These are phyloP conservation scores for Boletus sp. DNA, from an alignment of 768 basidiomycete genomes.

Conservation along the genomic window DNA sequence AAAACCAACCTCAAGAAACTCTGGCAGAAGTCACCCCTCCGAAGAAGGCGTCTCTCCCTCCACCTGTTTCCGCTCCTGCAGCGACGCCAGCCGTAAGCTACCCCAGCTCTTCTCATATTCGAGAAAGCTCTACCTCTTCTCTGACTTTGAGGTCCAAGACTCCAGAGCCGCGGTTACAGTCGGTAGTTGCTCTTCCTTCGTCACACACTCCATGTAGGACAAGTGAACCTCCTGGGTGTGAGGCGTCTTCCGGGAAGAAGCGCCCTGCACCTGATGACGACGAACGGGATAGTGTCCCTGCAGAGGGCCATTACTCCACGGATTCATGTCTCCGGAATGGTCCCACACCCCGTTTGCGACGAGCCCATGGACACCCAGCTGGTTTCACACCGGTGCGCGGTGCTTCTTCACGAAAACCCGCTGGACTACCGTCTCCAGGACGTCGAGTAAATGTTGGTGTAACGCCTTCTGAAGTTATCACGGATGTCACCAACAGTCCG, in stretches of 20 bases:
- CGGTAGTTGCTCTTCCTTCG: slow-evolving; percentile 21
- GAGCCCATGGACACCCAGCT: slow-evolving; percentile 53
- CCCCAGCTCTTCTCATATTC: slow-evolving; percentile 9
- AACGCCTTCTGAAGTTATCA: slow-evolving; percentile 35
- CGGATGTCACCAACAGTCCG: slow-evolving; percentile 71
- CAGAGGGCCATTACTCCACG: slow-evolving; percentile 57
- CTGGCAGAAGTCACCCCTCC: slow-evolving; percentile 10
- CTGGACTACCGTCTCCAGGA: slow-evolving; percentile 46
- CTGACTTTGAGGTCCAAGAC: slow-evolving; percentile 48
- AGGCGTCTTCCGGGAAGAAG: slow-evolving; percentile 58
- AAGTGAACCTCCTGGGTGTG: slow-evolving; percentile 30
- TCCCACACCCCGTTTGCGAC: slow-evolving; percentile 62
- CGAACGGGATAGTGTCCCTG: slow-evolving; percentile 58
- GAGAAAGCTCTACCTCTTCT: slow-evolving; percentile 45
- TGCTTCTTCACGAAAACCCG: slow-evolving; percentile 36
- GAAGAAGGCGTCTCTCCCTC: slow-evolving; percentile 9
- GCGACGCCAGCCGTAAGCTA: background rate
- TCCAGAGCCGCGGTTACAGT: slow-evolving; percentile 41
- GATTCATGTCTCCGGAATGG: slow-evolving; percentile 37
- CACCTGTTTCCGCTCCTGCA: slow-evolving; percentile 12
- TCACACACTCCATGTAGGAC: slow-evolving; percentile 50
- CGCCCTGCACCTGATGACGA: slow-evolving; percentile 77
- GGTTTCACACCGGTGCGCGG: slow-evolving; percentile 75
- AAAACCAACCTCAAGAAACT: slow-evolving; percentile 35
- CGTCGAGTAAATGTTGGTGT: slow-evolving; percentile 42